Evolutionary conservation across 495 filamentous ascomycete species (phyloP).

Genomic region (Lepraria neglecta): DNA sequence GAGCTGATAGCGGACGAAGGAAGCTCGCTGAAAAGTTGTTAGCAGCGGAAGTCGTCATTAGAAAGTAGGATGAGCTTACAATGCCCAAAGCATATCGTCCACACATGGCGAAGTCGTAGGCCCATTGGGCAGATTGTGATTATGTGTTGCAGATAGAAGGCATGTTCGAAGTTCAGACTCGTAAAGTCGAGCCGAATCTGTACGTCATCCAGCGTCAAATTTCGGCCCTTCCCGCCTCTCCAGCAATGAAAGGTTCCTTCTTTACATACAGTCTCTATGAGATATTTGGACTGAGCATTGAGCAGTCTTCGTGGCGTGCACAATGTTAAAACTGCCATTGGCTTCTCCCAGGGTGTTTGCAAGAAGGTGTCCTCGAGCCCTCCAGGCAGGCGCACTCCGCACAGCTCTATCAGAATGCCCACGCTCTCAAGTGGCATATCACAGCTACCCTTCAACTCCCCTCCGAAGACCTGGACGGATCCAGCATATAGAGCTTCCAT

Average conservation of each 20-base stretch:
- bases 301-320: neutral
- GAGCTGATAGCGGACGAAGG: conserved; percentile 63
- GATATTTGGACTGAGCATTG: neutral
- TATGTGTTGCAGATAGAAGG: neutral
- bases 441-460: neutral
- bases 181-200: neutral
- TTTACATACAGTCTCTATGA: neutral
- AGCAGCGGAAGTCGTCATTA: conserved; percentile 6
- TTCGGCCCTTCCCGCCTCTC: neutral
- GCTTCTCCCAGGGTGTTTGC: conserved; percentile 9
- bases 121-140: neutral
- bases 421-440: neutral
- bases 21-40: conserved; percentile 42
- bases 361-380: conserved; percentile 12
- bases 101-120: conserved; percentile 53
- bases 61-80: conserved; percentile 43
- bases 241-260: neutral
- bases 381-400: conserved; percentile 1
- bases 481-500: neutral
- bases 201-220: conserved; percentile 7
- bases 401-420: conserved; percentile 4
- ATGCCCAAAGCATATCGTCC: conserved; percentile 76
- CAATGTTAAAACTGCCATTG: too few relatives aligned
- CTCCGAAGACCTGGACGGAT: neutral
- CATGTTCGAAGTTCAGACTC: neutral